A percentile compares a stretch with the other conserved stretches of the same genome.
Conservation (phyloP, 345 rosid species). For the Dipteronia sinensis region DNA sequence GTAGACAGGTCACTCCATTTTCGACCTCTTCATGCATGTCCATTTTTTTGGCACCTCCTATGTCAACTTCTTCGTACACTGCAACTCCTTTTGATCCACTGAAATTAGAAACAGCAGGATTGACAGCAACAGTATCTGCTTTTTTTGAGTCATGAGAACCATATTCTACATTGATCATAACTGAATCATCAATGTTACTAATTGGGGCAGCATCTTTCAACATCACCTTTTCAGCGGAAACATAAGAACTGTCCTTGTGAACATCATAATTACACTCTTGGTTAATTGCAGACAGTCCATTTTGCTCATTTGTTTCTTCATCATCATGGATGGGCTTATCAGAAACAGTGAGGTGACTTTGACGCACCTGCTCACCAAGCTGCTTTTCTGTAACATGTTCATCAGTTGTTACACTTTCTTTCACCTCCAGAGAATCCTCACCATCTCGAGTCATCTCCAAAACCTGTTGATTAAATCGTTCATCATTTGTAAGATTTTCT, state of each 20-base stretch:
- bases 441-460: neutral
- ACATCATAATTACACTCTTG: constrained; percentile 13
- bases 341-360: neutral
- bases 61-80: neutral
- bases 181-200: neutral
- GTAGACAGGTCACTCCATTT: neutral
- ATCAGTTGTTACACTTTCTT: neutral
- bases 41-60: neutral
- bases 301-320: constrained; percentile 13
- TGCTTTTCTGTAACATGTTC: constrained; percentile 1
- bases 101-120: neutral
- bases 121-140: neutral
- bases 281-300: constrained; percentile 12
- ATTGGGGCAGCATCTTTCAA: neutral
- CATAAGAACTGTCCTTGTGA: neutral
- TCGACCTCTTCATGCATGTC: neutral
- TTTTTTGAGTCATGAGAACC: constrained; percentile 2
- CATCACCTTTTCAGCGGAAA: constrained; percentile 1
- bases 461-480: neutral
- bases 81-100: neutral
- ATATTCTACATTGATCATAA: neutral
- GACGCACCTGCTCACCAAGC: neutral
- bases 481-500: neutral
- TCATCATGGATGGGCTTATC: constrained; percentile 9
- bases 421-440: neutral